A percentile compares a stretch with the other conserved stretches of the same genome.
phyloP scores from a whole-genome alignment of 2,329 filamentous ascomycete genomes.

The Hymenoscyphus fraxineus region DNA sequence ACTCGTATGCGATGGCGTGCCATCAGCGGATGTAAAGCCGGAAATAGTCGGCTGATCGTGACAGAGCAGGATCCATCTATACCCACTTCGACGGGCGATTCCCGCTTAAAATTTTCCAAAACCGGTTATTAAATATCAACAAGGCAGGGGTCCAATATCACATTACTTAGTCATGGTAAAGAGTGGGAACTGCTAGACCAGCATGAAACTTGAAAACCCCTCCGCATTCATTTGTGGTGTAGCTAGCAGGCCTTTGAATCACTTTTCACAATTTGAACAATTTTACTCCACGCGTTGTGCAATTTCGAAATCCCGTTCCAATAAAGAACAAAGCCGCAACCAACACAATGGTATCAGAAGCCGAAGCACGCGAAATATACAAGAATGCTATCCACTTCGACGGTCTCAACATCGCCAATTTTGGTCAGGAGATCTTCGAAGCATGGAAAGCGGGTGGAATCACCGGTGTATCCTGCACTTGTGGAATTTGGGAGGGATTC shows the following conservation, averaged over 20 bases:
- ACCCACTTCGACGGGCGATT: neutral
- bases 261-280: neutral
- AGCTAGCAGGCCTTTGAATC: neutral
- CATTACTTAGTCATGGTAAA: neutral
- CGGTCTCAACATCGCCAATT: conserved; percentile 41
- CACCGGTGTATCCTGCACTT: conserved; percentile 41
- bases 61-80: neutral
- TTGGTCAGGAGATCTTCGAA: conserved; percentile 39
- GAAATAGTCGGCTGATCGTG: neutral
- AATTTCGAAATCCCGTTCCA: neutral
- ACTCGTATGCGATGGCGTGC: conserved; percentile 1
- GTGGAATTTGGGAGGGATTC: conserved; percentile 40
- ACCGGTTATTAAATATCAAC: neutral
- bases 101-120: neutral
- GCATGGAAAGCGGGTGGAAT: conserved; percentile 32
- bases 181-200: neutral
- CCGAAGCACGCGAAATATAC: conserved; percentile 33
- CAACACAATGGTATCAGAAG: conserved; percentile 35
- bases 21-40: neutral
- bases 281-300: neutral
- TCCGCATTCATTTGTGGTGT: neutral
- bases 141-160: neutral
- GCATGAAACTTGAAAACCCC: neutral
- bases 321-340: neutral
- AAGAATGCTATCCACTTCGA: conserved; percentile 39